Base-by-base conservation (phyloP, 2,329 filamentous ascomycete species). In the Penicillium sp. region DNA sequence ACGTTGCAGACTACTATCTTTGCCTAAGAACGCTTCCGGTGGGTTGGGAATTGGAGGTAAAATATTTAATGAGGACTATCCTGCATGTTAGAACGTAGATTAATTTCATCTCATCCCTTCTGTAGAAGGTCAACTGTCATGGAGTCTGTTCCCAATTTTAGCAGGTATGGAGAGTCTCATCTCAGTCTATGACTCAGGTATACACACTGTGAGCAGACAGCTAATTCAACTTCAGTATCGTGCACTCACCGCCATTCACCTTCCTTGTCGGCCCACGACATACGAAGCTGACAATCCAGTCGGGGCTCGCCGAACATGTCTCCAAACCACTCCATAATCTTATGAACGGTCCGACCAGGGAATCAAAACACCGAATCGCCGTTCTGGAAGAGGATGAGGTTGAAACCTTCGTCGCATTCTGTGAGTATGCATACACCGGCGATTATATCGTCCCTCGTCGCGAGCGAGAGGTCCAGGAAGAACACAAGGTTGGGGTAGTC, bases 371-470 rank as follows among this genome's bases (percentile, higher is more conserved):
- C 41, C 70, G 73, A 11, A 72, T 76, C 33, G 77, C 74, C 13
- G 70, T 77, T 19, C 61, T 79, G 56, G 76, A 79, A 50, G 76
- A 81, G 5, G 72, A 79, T 47, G 77, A 81, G 57, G 78, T 78
- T 13, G 74, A 77, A 44, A 81, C 79, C 2, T 81, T 82, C 57
- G 69, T 77, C 29, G 75, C 74, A 2, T 81, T 82, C 61, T 76
- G 73, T 59, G 75, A 82, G 59, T 81, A 77, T 70, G 78, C 78
- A 13, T 82, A 82, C 57, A 80, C 76, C 0, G 77, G 79, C 10
- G 72, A 79, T 51, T 82, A 81, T 58, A 71, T 63, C 11, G 73
- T 75, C 29, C 77, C 72, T 4, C 57, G 29, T 15, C 60, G 55
- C 10, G 60, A 62, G 31, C 60, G 40, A 11, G 45, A 36, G 31